Conservation (phyloP, 768 basidiomycete genomes). For the Boletellus emodensis region DNA sequence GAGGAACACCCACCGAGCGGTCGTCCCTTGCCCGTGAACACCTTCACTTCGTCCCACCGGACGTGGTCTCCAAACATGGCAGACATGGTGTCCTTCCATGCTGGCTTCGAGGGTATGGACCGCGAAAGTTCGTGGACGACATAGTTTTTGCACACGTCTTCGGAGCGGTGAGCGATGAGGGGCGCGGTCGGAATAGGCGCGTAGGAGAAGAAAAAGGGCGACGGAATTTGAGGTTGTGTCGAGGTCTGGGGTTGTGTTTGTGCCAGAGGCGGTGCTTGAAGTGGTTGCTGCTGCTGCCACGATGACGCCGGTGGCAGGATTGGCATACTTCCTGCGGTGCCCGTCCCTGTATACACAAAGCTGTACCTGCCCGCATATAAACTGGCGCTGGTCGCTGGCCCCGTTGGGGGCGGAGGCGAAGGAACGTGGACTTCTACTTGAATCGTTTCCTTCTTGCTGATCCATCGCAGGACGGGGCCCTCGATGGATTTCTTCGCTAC, state of each 20-base stretch:
- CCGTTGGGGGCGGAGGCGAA: conserved; percentile 25
- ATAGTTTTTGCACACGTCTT: conserved; percentile 64
- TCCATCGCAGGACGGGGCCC: conserved; percentile 69
- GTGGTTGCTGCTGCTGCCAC: conserved; percentile 3
- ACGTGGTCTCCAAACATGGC: conserved; percentile 85
- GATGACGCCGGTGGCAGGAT: neutral
- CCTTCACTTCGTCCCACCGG: conserved; percentile 70
- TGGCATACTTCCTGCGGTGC: conserved; percentile 7
- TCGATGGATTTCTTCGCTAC: conserved; percentile 58
- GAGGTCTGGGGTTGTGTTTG: neutral
- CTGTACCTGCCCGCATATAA: conserved; percentile 16
- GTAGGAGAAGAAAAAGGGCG: conserved; percentile 9
- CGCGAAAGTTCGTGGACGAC: conserved; percentile 62
- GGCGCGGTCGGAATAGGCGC: conserved; percentile 8
- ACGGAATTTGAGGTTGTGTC: neutral
- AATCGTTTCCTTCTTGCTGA: conserved; percentile 60
- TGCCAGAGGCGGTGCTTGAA: neutral
- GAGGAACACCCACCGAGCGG: conserved; percentile 50
- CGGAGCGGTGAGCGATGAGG: conserved; percentile 33
- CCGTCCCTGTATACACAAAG: conserved; percentile 14
- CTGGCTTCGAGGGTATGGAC: conserved; percentile 43
- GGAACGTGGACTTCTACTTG: conserved; percentile 35
- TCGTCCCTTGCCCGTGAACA: conserved; percentile 60
- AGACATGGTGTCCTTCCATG: conserved; percentile 70
- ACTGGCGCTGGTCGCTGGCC: conserved; percentile 8